Evolutionary conservation across 23 red algal species (phyloP), one percentile per base, ranked within the genome.

Genomic region (Gracilaria gracilis): DNA sequence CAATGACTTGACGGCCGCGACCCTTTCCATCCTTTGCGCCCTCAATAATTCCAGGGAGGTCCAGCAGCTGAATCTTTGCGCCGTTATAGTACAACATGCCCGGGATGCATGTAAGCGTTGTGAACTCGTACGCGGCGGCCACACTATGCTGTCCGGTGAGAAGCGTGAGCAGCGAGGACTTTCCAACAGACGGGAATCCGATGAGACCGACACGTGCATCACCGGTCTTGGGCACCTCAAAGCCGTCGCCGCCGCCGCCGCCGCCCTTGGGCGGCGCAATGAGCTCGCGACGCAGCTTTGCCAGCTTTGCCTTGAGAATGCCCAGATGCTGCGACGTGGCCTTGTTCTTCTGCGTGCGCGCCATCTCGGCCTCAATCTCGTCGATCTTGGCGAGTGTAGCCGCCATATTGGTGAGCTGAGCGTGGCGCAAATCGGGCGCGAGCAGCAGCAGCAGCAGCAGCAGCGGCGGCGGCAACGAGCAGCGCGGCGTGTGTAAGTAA

Each of bases 21-120:
- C 97, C 97, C 71, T 95, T 95, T 28, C 97, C 97, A 66, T 99
- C 93, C 47, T 95, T 93, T 9, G 97, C 97, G 36, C 97, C 97
- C 88, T 99, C 97, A 69, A 99, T 99, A 58, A 99, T 99, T 54
- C 97, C 97, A 1, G 97, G 97, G 13, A 99, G 75, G 83, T 99
- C 97, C 37, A 99, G 81, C 49, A 99, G 34, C 55, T 99, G 97
- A 79, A 99, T 95, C 82, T 95, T 93, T 0, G 97, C 94, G 47
- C 97, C 97, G 40, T 93, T 93, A 42, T 93, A 91, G 40, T 96
- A 84, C 58, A 99, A 36, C 72, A 92, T 93, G 5, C 97, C 97
- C 40, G 97, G 97, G 51, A 99, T 99, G 76, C 97, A 99, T 27
- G 90, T 93, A 50, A 99, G 76, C 9, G 97, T 99, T 5, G 97